phyloP scores from a whole-genome alignment of 2,329 filamentous ascomycete genomes.

The Ciborinia camelliae region DNA sequence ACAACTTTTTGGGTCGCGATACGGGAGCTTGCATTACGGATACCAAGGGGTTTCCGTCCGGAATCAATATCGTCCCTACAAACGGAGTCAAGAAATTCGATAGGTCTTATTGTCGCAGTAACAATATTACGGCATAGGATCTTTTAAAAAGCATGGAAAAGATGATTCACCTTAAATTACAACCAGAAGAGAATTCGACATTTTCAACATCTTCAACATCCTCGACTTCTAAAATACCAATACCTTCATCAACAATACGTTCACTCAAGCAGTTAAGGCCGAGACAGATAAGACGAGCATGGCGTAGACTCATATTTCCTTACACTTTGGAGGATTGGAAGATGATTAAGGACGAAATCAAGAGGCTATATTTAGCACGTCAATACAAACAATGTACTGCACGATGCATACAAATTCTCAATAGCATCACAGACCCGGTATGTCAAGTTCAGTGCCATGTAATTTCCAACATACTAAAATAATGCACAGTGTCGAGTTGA shows the following conservation, averaged over 20 bases:
- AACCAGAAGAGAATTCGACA: conserved; percentile 11
- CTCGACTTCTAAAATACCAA: conserved; percentile 1
- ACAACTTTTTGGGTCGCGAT: conserved; percentile 1
- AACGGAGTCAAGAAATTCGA: conserved; percentile 1
- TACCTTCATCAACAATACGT: conserved; percentile 3
- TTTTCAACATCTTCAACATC: conserved; percentile 5
- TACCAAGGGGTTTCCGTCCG: conserved; percentile 11
- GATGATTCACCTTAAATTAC: conserved; percentile 19
- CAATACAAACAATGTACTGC: conserved; percentile 35
- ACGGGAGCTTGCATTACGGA: conserved; percentile 18
- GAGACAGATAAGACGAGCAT: conserved; percentile 24
- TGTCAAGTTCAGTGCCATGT: conserved; percentile 19
- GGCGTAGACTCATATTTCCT: conserved; percentile 25
- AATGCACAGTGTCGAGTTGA: conserved; percentile 27
- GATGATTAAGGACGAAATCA: conserved; percentile 35
- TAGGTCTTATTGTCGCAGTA: conserved; percentile 5
- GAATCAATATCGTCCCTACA: conserved; percentile 11
- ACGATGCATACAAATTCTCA: conserved; percentile 33
- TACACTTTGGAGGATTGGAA: conserved; percentile 33
- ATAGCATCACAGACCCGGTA: conserved; percentile 34
- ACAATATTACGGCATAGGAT: neutral
- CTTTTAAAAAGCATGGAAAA: conserved; percentile 3
- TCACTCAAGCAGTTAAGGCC: conserved; percentile 21
- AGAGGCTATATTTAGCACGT: conserved; percentile 30
- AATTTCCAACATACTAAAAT: conserved; percentile 16